Percentiles rank a stretch among this genome's conserved stretches.
phyloP scores from a whole-genome alignment of 176 grass and related monocot genomes.

The Leersia perrieri region DNA sequence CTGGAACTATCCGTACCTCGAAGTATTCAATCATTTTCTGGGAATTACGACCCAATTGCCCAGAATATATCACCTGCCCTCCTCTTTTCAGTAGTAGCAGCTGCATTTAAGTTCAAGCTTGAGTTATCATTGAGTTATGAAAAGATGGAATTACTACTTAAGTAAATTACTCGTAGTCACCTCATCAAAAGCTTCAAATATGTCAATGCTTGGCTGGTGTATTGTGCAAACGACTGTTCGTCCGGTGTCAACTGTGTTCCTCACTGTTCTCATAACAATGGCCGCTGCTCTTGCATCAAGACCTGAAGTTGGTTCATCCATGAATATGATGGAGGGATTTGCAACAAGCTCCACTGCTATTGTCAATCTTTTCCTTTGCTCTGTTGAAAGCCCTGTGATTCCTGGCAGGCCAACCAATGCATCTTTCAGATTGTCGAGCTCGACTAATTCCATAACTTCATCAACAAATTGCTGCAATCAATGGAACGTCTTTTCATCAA shows the following conservation, averaged over 20 bases:
- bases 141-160: constrained; percentile 1
- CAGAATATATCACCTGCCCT: constrained; percentile 95
- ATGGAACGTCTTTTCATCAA: too few species aligned
- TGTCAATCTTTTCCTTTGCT: constrained; percentile 92
- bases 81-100: constrained; percentile 93
- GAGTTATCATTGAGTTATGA: background rate
- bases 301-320: constrained; percentile 99
- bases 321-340: constrained; percentile 98
- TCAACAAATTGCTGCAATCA: constrained; percentile 91
- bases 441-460: constrained; percentile 93
- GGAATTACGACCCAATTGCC: constrained; percentile 77
- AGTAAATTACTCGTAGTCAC: constrained; percentile 33
- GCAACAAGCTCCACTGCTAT: constrained; percentile 97
- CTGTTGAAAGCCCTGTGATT: constrained; percentile 89
- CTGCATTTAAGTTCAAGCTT: constrained; percentile 33
- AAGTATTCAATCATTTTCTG: constrained; percentile 91
- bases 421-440: constrained; percentile 80
- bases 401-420: constrained; percentile 92
- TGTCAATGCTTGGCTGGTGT: constrained; percentile 98
- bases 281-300: constrained; percentile 98
- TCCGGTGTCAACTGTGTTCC: constrained; percentile 97
- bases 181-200: constrained; percentile 99
- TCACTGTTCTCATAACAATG: constrained; percentile 98
- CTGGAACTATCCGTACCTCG: constrained; percentile 54
- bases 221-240: constrained; percentile 97